A percentile compares a stretch with the other conserved stretches of the same genome.
These are phyloP conservation scores for Didymella lethalis DNA, from an alignment of 2,329 filamentous ascomycete genomes.

Conservation along the genomic window DNA sequence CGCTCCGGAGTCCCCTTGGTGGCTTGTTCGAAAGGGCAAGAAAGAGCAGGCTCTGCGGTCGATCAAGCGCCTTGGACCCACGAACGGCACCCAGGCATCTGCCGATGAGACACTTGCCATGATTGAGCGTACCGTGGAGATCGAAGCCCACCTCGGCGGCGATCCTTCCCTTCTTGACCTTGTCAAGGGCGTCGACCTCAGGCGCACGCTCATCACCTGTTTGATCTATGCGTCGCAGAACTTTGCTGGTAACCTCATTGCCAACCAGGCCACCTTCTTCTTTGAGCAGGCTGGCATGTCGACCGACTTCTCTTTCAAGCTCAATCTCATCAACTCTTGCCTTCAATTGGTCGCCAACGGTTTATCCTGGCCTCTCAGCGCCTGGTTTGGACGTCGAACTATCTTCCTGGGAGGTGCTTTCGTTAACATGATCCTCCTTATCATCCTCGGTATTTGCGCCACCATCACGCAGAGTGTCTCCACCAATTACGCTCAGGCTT, in stretches of 20 bases:
- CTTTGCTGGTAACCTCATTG: slow-evolving; percentile 67
- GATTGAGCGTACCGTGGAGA: slow-evolving; percentile 65
- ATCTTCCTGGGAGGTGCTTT: slow-evolving; percentile 68
- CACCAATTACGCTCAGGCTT: slow-evolving; percentile 64
- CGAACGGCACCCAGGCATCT: slow-evolving; percentile 44
- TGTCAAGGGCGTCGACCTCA: slow-evolving; percentile 62
- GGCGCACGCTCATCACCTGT: slow-evolving; percentile 63
- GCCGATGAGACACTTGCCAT: slow-evolving; percentile 61
- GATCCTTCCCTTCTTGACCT: slow-evolving; percentile 60
- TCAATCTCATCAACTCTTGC: slow-evolving; percentile 70
- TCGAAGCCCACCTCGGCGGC: slow-evolving; percentile 57
- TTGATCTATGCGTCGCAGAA: slow-evolving; percentile 66
- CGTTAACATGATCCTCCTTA: slow-evolving; percentile 61
- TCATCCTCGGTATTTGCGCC: slow-evolving; percentile 66
- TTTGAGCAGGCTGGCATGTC: slow-evolving; percentile 68
- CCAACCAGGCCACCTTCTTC: slow-evolving; percentile 69
- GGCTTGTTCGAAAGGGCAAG: slow-evolving; percentile 55
- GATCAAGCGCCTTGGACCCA: slow-evolving; percentile 60
- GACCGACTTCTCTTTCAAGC: slow-evolving; percentile 64
- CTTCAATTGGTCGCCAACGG: slow-evolving; percentile 68
- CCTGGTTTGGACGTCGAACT: slow-evolving; percentile 67
- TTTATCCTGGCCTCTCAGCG: slow-evolving; percentile 71
- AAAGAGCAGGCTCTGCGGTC: slow-evolving; percentile 54
- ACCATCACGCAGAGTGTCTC: slow-evolving; percentile 55
- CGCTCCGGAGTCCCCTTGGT: slow-evolving; percentile 51